These are phyloP conservation scores for Nemania diffusa DNA, from an alignment of 2,329 filamentous ascomycete species.

Conservation along the genomic window DNA sequence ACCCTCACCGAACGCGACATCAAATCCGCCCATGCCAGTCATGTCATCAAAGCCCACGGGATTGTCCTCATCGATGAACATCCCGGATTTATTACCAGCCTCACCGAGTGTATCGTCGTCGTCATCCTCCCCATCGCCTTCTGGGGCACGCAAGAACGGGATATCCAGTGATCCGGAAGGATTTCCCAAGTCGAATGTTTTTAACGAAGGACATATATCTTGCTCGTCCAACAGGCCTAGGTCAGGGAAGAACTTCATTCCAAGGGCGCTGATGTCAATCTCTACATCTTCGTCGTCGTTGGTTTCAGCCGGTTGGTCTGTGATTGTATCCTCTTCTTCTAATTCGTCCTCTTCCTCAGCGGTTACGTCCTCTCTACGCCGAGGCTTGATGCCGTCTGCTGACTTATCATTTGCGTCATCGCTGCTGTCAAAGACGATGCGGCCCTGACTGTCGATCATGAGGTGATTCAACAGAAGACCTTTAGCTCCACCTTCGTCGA, in stretches of 20 bases:
- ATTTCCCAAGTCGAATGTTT: constrained; percentile 91
- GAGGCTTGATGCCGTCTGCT: constrained; percentile 52
- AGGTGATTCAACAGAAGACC: constrained; percentile 94
- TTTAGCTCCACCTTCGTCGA: constrained; percentile 97
- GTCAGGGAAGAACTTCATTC: constrained; percentile 86
- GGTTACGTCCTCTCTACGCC: constrained; percentile 51
- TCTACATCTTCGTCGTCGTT: constrained; percentile 70
- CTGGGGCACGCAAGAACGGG: constrained; percentile 88
- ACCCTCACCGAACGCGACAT: constrained; percentile 90
- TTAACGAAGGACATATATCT: constrained; percentile 94
- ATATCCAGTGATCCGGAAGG: constrained; percentile 87
- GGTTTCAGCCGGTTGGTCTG: constrained; percentile 56
- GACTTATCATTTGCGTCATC: constrained; percentile 76
- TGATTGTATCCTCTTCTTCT: constrained; percentile 52
- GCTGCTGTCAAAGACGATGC: constrained; percentile 98
- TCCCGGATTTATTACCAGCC: constrained; percentile 75
- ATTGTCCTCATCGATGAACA: constrained; percentile 88
- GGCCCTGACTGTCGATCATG: constrained; percentile 90
- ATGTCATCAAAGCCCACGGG: constrained; percentile 82
- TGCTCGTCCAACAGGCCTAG: constrained; percentile 80
- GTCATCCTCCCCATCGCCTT: constrained; percentile 78
- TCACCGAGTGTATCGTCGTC: constrained; percentile 63
- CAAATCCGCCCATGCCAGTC: constrained; percentile 78
- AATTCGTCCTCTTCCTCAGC: constrained; percentile 53
- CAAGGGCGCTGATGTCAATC: constrained; percentile 81